A percentile compares a stretch with the other conserved stretches of the same genome.
phyloP scores from a whole-genome alignment of 2,329 filamentous ascomycete species.

The Tothia fuscella region DNA sequence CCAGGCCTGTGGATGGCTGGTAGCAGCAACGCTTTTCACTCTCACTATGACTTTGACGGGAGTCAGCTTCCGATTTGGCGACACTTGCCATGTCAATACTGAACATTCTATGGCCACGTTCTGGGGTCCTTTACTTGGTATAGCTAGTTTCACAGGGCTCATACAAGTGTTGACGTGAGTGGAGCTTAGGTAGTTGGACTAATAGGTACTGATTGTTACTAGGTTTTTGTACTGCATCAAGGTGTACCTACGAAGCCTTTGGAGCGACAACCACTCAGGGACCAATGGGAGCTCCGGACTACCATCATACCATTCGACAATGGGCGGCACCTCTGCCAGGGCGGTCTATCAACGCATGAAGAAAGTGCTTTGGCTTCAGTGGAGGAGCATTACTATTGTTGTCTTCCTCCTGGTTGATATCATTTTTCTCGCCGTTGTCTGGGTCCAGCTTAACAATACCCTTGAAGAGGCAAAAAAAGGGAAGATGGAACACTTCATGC shows the following conservation, averaged over 20 bases:
- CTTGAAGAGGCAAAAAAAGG: slow-evolving; percentile 47
- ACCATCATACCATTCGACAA: slow-evolving; percentile 61
- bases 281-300: slow-evolving; percentile 51
- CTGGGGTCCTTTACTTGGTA: slow-evolving; percentile 78
- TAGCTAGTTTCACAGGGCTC: slow-evolving; percentile 64
- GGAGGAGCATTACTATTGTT: slow-evolving; percentile 84
- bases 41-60: slow-evolving; percentile 75
- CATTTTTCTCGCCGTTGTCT: slow-evolving; percentile 85
- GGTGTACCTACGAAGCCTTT: slow-evolving; percentile 76
- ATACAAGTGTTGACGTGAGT: slow-evolving; percentile 74
- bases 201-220: background rate
- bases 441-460: slow-evolving; percentile 69
- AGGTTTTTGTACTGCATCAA: slow-evolving; percentile 73
- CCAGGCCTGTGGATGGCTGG: slow-evolving; percentile 69
- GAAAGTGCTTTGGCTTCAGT: slow-evolving; percentile 81
- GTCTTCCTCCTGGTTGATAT: slow-evolving; percentile 83
- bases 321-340: slow-evolving; percentile 67
- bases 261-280: slow-evolving; percentile 59
- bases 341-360: slow-evolving; percentile 80
- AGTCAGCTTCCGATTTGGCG: slow-evolving; percentile 86
- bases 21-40: slow-evolving; percentile 64
- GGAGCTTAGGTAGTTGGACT: slow-evolving; percentile 4
- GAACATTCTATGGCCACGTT: slow-evolving; percentile 69
- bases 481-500: slow-evolving; percentile 41
- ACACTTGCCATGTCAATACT: slow-evolving; percentile 90